Percentiles rank a stretch among this genome's conserved stretches.
phyloP scores from a whole-genome alignment of 2,329 filamentous ascomycete genomes.

The Aaosphaeria pasadenensis region DNA sequence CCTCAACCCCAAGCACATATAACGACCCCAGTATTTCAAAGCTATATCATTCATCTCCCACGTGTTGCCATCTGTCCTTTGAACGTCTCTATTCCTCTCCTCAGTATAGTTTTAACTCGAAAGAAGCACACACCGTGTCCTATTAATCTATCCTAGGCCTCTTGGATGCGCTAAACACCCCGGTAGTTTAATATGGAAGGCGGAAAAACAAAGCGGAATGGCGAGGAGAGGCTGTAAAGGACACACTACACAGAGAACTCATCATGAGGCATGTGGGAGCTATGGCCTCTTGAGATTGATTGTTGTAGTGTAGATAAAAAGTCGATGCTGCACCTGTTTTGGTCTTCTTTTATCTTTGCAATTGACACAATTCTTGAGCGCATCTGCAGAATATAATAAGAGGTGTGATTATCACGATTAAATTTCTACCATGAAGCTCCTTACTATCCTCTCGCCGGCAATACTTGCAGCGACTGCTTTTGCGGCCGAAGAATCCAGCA shows the following conservation, averaged over 20 bases:
- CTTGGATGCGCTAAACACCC: constrained; percentile 7
- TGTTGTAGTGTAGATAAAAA: no score
- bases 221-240: constrained; percentile 5
- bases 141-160: constrained; percentile 15
- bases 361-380: no score
- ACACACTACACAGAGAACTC: constrained; percentile 1
- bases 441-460: constrained; percentile 16
- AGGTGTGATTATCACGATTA: no score
- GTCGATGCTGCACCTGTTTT: no score
- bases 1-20: not conserved
- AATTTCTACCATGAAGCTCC: constrained; percentile 19
- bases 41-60: constrained; percentile 1
- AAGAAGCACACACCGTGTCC: constrained; percentile 12
- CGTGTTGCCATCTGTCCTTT: constrained; percentile 9
- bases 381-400: no score
- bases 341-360: no score
- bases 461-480: constrained; percentile 18
- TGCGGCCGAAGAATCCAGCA: constrained; percentile 8
- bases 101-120: not conserved
- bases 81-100: not conserved
- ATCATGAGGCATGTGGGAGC: no score
- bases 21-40: not conserved
- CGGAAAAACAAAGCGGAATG: constrained; percentile 15
- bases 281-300: no score
- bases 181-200: constrained; percentile 17